phyloP scores from a whole-genome alignment of 371 early-diverging fungal genomes.

The Mortierella sp. region DNA sequence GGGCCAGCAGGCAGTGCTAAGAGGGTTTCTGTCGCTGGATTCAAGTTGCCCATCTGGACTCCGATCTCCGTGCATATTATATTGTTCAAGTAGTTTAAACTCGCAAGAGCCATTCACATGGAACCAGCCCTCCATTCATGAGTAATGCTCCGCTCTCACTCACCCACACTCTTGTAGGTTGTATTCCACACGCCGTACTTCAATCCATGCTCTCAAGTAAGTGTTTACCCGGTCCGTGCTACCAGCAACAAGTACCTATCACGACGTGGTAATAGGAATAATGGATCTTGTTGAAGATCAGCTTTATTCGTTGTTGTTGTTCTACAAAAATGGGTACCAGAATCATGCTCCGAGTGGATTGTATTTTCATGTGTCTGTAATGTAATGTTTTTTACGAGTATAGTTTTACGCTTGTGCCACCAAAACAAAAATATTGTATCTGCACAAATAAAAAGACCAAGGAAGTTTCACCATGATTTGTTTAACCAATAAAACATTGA shows the following conservation, averaged over 20 bases:
- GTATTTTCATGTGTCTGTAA: neutral
- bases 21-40: neutral
- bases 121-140: neutral
- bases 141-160: neutral
- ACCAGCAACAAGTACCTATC: neutral
- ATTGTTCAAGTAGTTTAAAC: neutral
- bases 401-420: neutral
- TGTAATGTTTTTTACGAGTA: neutral
- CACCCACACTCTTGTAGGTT: neutral
- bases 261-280: neutral
- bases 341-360: neutral
- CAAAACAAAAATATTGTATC: no score
- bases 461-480: neutral
- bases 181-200: neutral
- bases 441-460: neutral
- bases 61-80: neutral
- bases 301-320: no score
- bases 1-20: neutral
- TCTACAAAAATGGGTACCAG: neutral
- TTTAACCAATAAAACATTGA: neutral
- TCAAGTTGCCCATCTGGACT: neutral
- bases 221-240: neutral
- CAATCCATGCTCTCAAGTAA: neutral
- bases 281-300: neutral
- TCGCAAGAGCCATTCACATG: constrained; percentile 5